Percentiles rank a stretch among this genome's conserved stretches.
Evolutionary conservation across 257 asterid species (phyloP).

Genomic region (Przewalskia tangutica): DNA sequence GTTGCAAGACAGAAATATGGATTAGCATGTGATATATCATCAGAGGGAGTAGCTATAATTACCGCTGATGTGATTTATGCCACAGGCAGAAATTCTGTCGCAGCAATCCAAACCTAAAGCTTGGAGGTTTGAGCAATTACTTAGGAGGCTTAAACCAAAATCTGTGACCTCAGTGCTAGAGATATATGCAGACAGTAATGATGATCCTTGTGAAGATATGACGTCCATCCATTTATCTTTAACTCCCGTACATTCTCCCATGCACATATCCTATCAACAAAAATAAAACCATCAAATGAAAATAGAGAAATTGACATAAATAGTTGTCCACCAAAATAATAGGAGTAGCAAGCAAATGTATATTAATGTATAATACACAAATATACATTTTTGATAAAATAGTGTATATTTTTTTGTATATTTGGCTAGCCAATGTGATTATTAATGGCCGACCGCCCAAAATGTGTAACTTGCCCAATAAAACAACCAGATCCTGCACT

Average conservation of each 20-base stretch:
- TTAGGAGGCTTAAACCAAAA: conserved; percentile 49
- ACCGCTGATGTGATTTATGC: conserved; percentile 60
- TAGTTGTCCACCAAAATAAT: too few species aligned
- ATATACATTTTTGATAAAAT: too few species aligned
- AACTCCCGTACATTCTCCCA: conserved; percentile 63
- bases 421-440: too few species aligned
- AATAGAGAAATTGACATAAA: neutral
- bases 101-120: conserved; percentile 66
- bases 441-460: too few species aligned
- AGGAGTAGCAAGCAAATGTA: too few species aligned
- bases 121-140: conserved; percentile 58
- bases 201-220: conserved; percentile 72
- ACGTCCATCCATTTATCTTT: conserved; percentile 76
- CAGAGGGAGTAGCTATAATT: neutral
- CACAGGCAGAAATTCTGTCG: conserved; percentile 58
- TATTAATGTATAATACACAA: too few species aligned
- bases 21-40: neutral
- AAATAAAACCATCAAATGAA: neutral
- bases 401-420: too few species aligned
- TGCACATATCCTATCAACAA: conserved; percentile 60
- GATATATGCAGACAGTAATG: conserved; percentile 69
- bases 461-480: too few species aligned
- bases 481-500: neutral
- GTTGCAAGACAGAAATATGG: neutral
- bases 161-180: conserved; percentile 73